These are phyloP conservation scores for Waitea zeae DNA, from an alignment of 1,284 basidiomycete species.

Conservation along the genomic window DNA sequence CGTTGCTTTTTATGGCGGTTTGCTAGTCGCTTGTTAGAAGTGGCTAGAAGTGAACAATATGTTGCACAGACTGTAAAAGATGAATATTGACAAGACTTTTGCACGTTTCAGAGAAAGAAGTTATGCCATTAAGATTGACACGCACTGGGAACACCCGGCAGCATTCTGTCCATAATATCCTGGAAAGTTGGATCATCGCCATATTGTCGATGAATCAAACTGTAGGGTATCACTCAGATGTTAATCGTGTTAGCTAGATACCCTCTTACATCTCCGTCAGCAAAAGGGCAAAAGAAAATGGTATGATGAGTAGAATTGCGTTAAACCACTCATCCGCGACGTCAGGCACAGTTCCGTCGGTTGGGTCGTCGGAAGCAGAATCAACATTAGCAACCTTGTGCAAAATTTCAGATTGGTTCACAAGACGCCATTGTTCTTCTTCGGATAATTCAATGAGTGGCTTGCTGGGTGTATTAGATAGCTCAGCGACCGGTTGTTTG, in stretches of 20 bases:
- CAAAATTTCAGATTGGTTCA: conserved; percentile 50
- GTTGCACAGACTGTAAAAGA: conserved; percentile 53
- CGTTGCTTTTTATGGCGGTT: conserved; percentile 40
- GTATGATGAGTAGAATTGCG: conserved; percentile 41
- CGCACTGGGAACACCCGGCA: conserved; percentile 52
- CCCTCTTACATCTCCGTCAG: conserved; percentile 77
- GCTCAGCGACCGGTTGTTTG: too few species aligned
- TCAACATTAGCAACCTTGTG: conserved; percentile 16
- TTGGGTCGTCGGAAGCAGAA: conserved; percentile 18
- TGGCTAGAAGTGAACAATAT: neutral
- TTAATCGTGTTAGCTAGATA: too few species aligned
- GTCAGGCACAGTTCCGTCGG: too few species aligned
- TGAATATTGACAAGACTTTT: conserved; percentile 49
- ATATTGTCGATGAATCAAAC: conserved; percentile 64
- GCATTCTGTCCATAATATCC: conserved; percentile 33
- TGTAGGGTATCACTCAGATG: too few species aligned
- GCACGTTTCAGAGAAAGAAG: too few species aligned
- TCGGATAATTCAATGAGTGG: conserved; percentile 56
- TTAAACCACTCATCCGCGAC: conserved; percentile 55
- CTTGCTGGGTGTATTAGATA: too few species aligned
- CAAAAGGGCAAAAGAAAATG: conserved; percentile 50
- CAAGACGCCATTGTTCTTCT: conserved; percentile 61
- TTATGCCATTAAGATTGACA: too few species aligned
- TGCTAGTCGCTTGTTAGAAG: conserved; percentile 20
- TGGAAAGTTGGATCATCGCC: conserved; percentile 30